phyloP scores from a whole-genome alignment of 352 stramenopile species.

The Pythium sukuiense region DNA sequence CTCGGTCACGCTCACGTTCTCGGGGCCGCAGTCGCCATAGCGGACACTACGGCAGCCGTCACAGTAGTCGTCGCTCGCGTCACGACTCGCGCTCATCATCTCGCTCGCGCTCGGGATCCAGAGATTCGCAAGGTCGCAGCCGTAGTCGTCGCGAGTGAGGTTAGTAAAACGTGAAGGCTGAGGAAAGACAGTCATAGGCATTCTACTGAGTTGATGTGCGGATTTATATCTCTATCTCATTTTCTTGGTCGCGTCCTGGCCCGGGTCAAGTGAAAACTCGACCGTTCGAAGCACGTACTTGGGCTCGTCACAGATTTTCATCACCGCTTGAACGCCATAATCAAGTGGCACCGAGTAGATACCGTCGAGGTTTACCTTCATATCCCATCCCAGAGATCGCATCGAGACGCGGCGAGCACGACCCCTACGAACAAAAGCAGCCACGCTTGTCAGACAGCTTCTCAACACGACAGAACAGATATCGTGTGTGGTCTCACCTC shows the following conservation, averaged over 20 bases:
- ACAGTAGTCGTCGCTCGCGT: conserved; percentile 22
- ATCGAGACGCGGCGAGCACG: conserved; percentile 84
- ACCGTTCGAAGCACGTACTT: conserved; percentile 87
- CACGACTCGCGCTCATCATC: conserved; percentile 37
- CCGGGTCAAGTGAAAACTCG: conserved; percentile 48
- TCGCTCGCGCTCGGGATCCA: conserved; percentile 26
- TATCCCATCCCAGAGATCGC: conserved; percentile 88
- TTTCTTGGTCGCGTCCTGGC: conserved; percentile 15
- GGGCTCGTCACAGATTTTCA: conserved; percentile 87
- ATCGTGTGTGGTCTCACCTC: conserved; percentile 38
- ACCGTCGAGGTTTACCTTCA: conserved; percentile 87
- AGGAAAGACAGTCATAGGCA: not conserved
- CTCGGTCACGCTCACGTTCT: conserved; percentile 38
- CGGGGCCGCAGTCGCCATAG: conserved; percentile 7
- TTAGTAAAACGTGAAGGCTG: not conserved
- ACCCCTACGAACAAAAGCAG: conserved; percentile 38
- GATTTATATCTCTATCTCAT: conserved; percentile 21
- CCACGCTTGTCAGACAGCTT: not conserved
- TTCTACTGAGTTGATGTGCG: conserved; percentile 10
- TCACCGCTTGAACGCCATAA: conserved; percentile 88
- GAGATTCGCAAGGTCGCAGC: conserved; percentile 20
- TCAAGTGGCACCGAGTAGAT: conserved; percentile 87
- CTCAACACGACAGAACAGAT: conserved; percentile 1
- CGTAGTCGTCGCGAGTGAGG: not conserved
- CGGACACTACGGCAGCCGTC: not conserved